Percentiles rank a stretch among this genome's conserved stretches.
Conservation (phyloP, 78 protist genomes). For the Protostelium mycophagum region DNA sequence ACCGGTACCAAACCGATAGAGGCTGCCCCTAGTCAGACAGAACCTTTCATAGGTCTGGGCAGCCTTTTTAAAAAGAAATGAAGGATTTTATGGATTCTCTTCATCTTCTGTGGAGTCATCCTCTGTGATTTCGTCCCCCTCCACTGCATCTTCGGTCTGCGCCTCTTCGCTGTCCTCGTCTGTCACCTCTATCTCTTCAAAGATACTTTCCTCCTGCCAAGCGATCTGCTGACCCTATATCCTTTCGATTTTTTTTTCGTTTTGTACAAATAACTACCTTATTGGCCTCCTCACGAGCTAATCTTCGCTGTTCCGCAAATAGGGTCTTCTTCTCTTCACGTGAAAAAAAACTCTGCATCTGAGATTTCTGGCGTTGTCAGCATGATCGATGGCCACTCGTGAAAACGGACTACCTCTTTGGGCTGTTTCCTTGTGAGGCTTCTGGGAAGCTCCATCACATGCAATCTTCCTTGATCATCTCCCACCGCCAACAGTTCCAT, state of each 20-base stretch:
- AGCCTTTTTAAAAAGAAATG: too few relatives aligned
- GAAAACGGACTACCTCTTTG: background rate
- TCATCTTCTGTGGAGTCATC: background rate
- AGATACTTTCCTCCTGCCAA: background rate
- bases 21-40: too few relatives aligned
- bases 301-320: background rate
- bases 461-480: background rate
- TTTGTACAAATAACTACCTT: background rate
- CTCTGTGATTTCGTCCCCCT: background rate
- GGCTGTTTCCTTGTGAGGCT: background rate
- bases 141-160: background rate
- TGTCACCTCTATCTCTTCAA: background rate
- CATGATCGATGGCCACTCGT: background rate
- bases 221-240: background rate
- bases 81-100: too few relatives aligned
- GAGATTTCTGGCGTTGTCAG: background rate
- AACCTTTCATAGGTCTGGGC: too few relatives aligned
- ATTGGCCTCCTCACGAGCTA: background rate
- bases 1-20: too few relatives aligned
- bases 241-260: background rate
- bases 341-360: background rate
- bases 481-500: background rate
- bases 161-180: too few relatives aligned
- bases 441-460: background rate
- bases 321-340: background rate